phyloP scores from a whole-genome alignment of 495 filamentous ascomycete genomes.

The Lophiostoma macrostomum region DNA sequence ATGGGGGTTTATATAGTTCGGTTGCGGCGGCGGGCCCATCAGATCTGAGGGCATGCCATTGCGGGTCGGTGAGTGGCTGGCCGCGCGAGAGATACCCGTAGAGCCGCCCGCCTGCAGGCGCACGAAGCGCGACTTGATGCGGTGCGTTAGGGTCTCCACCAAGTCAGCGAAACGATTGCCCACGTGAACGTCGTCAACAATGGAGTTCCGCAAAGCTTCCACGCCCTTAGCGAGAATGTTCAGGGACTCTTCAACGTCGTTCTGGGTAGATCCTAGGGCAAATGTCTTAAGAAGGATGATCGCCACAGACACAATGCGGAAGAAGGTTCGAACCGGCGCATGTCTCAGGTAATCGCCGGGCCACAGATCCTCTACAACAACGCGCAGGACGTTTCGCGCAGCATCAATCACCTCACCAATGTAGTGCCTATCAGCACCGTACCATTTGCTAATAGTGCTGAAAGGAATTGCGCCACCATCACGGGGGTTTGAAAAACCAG shows the following conservation, averaged over 20 bases:
- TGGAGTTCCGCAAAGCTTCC: constrained; percentile 73
- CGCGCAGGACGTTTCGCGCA: constrained; percentile 74
- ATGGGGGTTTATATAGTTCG: not conserved
- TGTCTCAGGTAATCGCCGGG: constrained; percentile 84
- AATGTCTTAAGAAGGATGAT: constrained; percentile 97
- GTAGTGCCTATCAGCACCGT: constrained; percentile 67
- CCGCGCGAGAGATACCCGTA: constrained; percentile 26
- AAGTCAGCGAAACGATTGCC: constrained; percentile 91
- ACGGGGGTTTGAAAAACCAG: constrained; percentile 26
- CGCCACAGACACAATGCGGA: constrained; percentile 88
- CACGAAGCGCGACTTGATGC: constrained; percentile 42
- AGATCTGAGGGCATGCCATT: constrained; percentile 19
- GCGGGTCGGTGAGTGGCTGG: constrained; percentile 16
- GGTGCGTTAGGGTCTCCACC: constrained; percentile 57
- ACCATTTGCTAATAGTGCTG: constrained; percentile 55
- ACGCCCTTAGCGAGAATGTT: constrained; percentile 77
- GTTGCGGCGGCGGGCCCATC: constrained; percentile 31
- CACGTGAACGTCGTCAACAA: constrained; percentile 96
- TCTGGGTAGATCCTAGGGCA: constrained; percentile 84
- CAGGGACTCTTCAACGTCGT: constrained; percentile 79
- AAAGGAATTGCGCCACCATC: constrained; percentile 46
- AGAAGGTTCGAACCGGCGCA: constrained; percentile 88
- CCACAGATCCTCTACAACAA: constrained; percentile 78
- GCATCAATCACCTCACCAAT: constrained; percentile 86
- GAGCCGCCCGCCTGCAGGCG: constrained; percentile 38